Evolutionary conservation across 805 yeast genomes (phyloP).

Genomic region (Hanseniaspora hatyaiensis): DNA sequence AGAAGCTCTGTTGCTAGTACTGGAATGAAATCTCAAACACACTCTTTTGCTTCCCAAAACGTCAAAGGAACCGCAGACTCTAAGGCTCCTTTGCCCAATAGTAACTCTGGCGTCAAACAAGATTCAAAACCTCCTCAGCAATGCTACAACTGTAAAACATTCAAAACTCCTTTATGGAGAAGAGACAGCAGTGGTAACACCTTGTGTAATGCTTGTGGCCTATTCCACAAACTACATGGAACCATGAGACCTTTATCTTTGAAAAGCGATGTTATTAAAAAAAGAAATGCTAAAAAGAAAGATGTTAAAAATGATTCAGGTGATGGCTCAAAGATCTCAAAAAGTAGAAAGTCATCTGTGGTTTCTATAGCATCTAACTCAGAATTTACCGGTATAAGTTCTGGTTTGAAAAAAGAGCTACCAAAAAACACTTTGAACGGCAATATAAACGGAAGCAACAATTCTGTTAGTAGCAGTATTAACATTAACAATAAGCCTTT

Average conservation of each 20-base stretch:
- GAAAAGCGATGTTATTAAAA: conserved; percentile 85
- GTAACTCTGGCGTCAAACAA: not conserved
- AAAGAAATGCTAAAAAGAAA: conserved; percentile 56
- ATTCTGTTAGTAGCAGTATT: conserved; percentile 13
- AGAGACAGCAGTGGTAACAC: conserved; percentile 87
- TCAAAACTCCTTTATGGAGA: conserved; percentile 91
- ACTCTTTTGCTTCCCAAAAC: conserved; percentile 12
- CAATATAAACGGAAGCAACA: not conserved
- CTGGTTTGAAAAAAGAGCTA: not conserved
- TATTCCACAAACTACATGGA: conserved; percentile 87
- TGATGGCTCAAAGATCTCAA: not conserved
- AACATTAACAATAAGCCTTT: not conserved
- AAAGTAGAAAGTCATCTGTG: conserved; percentile 4
- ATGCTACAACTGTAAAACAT: conserved; percentile 85
- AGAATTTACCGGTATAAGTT: conserved; percentile 2
- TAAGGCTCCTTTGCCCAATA: too few relatives aligned
- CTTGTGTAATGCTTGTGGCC: conserved; percentile 90
- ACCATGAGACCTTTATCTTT: conserved; percentile 82
- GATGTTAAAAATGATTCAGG: conserved; percentile 28
- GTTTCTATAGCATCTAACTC: conserved; percentile 1
- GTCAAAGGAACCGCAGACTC: not conserved
- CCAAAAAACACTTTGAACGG: not conserved
- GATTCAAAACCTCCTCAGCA: conserved; percentile 29
- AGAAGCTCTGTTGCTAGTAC: conserved; percentile 8
- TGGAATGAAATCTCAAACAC: conserved; percentile 9